Conservation (phyloP, 768 basidiomycete genomes). For the Polyporus arcularius region DNA sequence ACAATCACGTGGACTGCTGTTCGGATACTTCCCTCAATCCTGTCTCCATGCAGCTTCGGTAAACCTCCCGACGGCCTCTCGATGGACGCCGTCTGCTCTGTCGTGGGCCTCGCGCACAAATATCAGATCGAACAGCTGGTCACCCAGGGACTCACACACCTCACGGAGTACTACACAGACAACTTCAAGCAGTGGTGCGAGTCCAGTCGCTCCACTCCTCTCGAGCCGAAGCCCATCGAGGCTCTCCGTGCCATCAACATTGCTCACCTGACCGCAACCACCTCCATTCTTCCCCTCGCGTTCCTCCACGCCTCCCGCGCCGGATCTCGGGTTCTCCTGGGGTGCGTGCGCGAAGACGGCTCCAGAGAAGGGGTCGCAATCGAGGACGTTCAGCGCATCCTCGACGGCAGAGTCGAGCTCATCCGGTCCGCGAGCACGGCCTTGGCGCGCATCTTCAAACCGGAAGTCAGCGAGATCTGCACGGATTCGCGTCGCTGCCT, state of each 20-base stretch:
- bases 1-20: not conserved
- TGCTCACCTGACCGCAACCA: not conserved
- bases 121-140: constrained; percentile 11
- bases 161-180: constrained; percentile 4
- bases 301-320: not conserved
- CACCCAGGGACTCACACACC: not conserved
- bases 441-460: no score
- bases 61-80: not conserved
- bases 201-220: not conserved
- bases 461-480: no score
- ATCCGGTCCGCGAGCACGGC: no score
- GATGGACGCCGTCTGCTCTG: not conserved
- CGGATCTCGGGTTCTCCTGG: no score
- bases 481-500: no score
- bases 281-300: not conserved
- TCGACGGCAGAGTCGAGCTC: no score
- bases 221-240: not conserved
- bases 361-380: no score
- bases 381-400: no score
- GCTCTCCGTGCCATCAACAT: not conserved
- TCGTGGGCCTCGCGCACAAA: constrained; percentile 15
- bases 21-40: not conserved
- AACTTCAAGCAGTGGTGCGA: constrained; percentile 5
- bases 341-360: no score
- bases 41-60: not conserved